Conservation (phyloP, 2,329 filamentous ascomycete species). For the Epichloe coenophiala region DNA sequence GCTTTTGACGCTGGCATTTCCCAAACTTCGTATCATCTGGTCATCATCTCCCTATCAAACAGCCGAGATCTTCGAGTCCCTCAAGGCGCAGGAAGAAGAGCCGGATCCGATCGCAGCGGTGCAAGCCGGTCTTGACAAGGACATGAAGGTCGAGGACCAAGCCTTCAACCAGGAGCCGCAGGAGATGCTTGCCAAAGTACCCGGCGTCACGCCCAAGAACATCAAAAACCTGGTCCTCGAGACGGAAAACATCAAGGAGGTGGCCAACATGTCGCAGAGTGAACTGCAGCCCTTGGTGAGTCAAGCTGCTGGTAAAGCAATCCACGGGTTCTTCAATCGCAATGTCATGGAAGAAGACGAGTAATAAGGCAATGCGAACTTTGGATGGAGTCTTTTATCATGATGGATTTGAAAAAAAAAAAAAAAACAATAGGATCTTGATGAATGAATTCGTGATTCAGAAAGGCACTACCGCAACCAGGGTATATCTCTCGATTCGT, state of each 20-base stretch:
- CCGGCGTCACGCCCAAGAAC: conserved; percentile 71
- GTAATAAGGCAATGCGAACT: conserved; percentile 2
- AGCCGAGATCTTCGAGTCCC: conserved; percentile 86
- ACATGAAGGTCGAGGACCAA: conserved; percentile 48
- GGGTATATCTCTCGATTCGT: conserved; percentile 4
- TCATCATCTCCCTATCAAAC: conserved; percentile 88
- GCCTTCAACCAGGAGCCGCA: conserved; percentile 74
- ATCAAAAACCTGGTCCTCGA: conserved; percentile 58
- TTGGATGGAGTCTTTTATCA: no score
- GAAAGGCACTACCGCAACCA: background rate
- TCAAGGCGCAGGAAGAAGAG: conserved; percentile 82
- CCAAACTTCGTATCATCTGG: conserved; percentile 84
- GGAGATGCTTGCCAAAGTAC: conserved; percentile 78
- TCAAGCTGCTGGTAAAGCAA: conserved; percentile 56
- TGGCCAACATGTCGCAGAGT: conserved; percentile 72
- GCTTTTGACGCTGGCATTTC: conserved; percentile 83
- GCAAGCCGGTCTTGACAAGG: conserved; percentile 54
- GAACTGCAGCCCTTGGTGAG: conserved; percentile 67
- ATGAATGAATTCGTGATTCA: background rate
- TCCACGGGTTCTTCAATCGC: conserved; percentile 67
- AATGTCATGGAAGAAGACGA: conserved; percentile 42
- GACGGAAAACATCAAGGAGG: conserved; percentile 62
- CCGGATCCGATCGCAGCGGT: conserved; percentile 84
- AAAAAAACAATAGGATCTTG: conserved; percentile 4
- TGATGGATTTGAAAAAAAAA: background rate